Base-by-base conservation (phyloP, 495 filamentous ascomycete species). In the Tuber melanosporum region DNA sequence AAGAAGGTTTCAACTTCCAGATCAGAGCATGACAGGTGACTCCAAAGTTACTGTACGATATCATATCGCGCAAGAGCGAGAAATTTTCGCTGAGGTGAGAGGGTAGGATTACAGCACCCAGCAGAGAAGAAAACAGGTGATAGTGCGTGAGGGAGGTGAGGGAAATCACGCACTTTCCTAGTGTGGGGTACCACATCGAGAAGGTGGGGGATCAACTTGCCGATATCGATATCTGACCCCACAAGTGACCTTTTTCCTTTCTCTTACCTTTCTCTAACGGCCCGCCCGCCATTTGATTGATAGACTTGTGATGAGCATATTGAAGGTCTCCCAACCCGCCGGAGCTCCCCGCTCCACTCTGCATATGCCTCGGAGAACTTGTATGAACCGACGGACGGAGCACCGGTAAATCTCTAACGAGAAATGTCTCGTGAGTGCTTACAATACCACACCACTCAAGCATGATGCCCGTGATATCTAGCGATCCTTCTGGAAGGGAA, bases 131-230 rank as follows among this genome's bases (percentile, higher is more conserved):
- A 66, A 66, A 66, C 17, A 3, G n/a, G 6, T 41, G 39, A n/a
- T 8, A 43, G 42, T 43, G 42, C 8, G 42, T 43, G 7, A 32
- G 8, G n/a, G 12, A 66, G 26, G 26, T 7, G 12, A 32, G 57
- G 32, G 57, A 66, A 66, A 66, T 66, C 57, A 66, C 57, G 57
- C 57, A 66, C 26, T 66, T 66, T 66, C 26, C 57, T 66, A 36
- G 57, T 19, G 57, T 36, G 57, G 57, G 26, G 32, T 66, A 66
- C 57, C 26, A 66, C 57, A 36, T 17, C 12, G 5, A 36, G 57
- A 36, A 36, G 26, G 57, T 66, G 57, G 57, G 57, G 26, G 57
- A 36, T 36, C 15, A 66, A 36, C 57, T 36, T 66, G 36, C 42
- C 42, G 42, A 43, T 43, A 43, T 66, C 42, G 42, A 43, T 43